Percentiles rank a stretch among this genome's conserved stretches.
Conservation (phyloP, 148 eudicot genomes). For the Nepenthes mirabilis region DNA sequence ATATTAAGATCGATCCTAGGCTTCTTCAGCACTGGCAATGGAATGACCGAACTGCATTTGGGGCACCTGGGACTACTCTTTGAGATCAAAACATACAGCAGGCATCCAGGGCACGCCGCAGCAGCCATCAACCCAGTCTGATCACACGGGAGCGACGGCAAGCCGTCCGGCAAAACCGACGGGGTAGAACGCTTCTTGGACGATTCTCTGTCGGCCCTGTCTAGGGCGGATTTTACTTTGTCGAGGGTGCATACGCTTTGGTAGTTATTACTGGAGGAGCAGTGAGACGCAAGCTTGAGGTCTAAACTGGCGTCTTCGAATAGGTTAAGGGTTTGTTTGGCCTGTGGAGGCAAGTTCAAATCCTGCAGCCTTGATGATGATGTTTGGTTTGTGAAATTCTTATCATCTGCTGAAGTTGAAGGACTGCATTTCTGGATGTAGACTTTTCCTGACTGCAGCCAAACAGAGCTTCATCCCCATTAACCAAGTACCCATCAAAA, state of each 20-base stretch:
- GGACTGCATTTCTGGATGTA: conserved; percentile 59
- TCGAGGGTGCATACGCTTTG: conserved; percentile 84
- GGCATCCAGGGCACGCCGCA: conserved; percentile 70
- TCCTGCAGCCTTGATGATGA: conserved; percentile 35
- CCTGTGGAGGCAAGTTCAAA: conserved; percentile 19
- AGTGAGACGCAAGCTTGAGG: conserved; percentile 37
- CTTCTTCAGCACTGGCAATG: conserved; percentile 45
- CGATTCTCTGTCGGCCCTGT: conserved; percentile 57
- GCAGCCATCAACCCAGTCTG: conserved; percentile 21
- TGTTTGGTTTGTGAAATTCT: conserved; percentile 12
- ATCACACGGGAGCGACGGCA: neutral
- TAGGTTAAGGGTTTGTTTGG: conserved; percentile 30
- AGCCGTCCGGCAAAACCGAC: neutral
- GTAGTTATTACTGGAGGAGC: conserved; percentile 18
- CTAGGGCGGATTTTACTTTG: conserved; percentile 80
- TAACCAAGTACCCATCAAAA: neutral
- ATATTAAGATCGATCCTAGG: conserved; percentile 80
- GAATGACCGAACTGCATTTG: conserved; percentile 38
- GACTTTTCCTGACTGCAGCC: conserved; percentile 79
- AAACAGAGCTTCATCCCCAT: neutral
- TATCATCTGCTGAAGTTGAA: conserved; percentile 25
- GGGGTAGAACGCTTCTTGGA: conserved; percentile 16
- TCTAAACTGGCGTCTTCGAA: conserved; percentile 52
- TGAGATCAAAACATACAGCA: conserved; percentile 68
- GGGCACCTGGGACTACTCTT: conserved; percentile 66